phyloP scores from a whole-genome alignment of 2,329 filamentous ascomycete genomes.

The Pseudopithomyces maydicus region DNA sequence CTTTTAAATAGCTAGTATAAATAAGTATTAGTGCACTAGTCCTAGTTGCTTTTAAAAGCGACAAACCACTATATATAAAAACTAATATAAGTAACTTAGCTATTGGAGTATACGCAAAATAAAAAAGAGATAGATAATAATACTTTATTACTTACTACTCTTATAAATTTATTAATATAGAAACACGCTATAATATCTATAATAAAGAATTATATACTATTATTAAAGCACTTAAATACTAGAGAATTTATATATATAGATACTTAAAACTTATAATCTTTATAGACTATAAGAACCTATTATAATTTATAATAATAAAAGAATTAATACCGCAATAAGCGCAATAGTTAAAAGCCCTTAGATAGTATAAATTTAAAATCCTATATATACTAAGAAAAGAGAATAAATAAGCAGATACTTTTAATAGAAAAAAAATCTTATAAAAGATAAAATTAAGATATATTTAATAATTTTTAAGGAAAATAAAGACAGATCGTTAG shows the following conservation, averaged over 20 bases:
- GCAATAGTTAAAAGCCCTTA: neutral
- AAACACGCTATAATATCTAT: neutral
- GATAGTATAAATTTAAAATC: conserved; percentile 1
- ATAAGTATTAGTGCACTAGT: no score
- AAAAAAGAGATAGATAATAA: neutral
- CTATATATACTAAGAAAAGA: neutral
- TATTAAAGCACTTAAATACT: conserved; percentile 2
- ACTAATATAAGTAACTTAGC: neutral
- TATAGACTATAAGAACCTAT: neutral
- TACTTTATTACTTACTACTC: neutral
- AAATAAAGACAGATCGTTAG: neutral
- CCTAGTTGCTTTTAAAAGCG: neutral
- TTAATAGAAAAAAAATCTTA: neutral
- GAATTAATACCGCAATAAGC: neutral
- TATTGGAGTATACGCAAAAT: neutral
- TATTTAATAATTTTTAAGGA: neutral
- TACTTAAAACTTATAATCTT: conserved; percentile 1
- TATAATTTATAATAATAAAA: neutral
- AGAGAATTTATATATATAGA: conserved; percentile 3
- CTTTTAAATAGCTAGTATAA: no score
- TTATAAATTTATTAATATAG: neutral
- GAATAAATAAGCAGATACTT: neutral
- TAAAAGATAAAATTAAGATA: neutral
- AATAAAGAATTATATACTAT: conserved; percentile 5
- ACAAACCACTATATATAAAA: neutral